Conservation (phyloP, 306 rosid genomes). For the Styphnolobium japonicum region DNA sequence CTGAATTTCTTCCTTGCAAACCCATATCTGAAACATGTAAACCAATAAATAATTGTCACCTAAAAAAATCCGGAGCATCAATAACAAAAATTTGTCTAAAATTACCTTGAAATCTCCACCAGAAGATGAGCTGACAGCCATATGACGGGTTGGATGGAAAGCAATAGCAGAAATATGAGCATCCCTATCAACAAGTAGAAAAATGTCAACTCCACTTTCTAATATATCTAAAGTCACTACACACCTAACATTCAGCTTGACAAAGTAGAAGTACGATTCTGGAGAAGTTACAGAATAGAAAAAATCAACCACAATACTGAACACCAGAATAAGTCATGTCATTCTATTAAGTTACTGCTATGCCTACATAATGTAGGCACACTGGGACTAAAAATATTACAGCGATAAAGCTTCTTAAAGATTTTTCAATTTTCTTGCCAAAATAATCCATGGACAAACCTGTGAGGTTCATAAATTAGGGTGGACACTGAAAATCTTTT, state of each 20-base stretch:
- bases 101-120: slow-evolving; percentile 97
- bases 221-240: slow-evolving; percentile 1
- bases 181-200: slow-evolving; percentile 52
- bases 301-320: neutral
- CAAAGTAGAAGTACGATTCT: neutral
- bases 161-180: slow-evolving; percentile 73
- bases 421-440: neutral
- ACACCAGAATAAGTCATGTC: neutral
- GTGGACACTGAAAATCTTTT: slow-evolving; percentile 71
- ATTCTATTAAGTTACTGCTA: neutral
- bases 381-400: neutral
- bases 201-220: slow-evolving; percentile 3
- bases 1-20: slow-evolving; percentile 54
- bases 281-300: neutral
- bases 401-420: neutral
- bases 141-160: slow-evolving; percentile 67
- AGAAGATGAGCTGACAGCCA: slow-evolving; percentile 84
- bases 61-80: neutral
- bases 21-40: slow-evolving; percentile 72
- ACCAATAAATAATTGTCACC: slow-evolving; percentile 16
- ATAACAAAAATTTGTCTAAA: neutral
- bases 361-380: neutral
- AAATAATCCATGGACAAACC: slow-evolving; percentile 45
- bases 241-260: slow-evolving; percentile 17
- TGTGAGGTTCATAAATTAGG: slow-evolving; percentile 89